A percentile compares a stretch with the other conserved stretches of the same genome.
phyloP scores from a whole-genome alignment of 2,329 filamentous ascomycete genomes.

The Colletotrichum sp. region DNA sequence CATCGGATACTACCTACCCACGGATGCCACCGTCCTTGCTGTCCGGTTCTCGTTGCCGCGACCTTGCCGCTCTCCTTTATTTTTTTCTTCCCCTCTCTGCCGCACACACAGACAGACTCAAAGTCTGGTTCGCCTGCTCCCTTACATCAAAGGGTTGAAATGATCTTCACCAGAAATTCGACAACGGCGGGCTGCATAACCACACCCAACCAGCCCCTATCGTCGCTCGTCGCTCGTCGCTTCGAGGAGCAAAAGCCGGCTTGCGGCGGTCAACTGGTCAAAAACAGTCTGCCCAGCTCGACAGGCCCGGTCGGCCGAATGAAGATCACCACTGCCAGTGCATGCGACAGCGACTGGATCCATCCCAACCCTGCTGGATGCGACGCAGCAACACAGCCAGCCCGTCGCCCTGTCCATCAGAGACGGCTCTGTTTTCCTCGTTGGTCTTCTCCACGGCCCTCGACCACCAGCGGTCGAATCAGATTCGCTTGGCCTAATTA shows the following conservation, averaged over 20 bases:
- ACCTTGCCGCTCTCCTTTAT: not conserved
- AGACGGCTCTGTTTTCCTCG: not conserved
- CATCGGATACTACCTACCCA: not conserved
- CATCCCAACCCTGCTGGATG: not conserved
- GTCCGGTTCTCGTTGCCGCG: not conserved
- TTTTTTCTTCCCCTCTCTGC: not conserved
- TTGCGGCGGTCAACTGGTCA: not conserved
- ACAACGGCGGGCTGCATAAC: not conserved
- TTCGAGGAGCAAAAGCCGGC: not conserved
- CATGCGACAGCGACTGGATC: not conserved
- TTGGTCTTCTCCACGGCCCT: not conserved
- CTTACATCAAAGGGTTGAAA: not conserved
- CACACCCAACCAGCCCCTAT: not conserved
- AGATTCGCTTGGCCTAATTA: conserved; percentile 17
- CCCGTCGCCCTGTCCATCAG: not conserved
- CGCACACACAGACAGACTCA: not conserved
- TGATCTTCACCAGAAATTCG: not conserved
- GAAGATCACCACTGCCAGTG: conserved; percentile 4
- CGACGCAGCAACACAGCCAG: not conserved
- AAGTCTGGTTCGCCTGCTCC: not conserved
- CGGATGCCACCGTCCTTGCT: not conserved
- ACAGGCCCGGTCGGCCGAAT: conserved; percentile 16
- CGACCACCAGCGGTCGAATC: not conserved
- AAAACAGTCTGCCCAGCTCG: not conserved
- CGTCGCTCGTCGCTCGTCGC: not conserved